A percentile compares a stretch with the other conserved stretches of the same genome.
phyloP scores from a whole-genome alignment of 768 basidiomycete genomes.

The Rhizopogon salebrosus region DNA sequence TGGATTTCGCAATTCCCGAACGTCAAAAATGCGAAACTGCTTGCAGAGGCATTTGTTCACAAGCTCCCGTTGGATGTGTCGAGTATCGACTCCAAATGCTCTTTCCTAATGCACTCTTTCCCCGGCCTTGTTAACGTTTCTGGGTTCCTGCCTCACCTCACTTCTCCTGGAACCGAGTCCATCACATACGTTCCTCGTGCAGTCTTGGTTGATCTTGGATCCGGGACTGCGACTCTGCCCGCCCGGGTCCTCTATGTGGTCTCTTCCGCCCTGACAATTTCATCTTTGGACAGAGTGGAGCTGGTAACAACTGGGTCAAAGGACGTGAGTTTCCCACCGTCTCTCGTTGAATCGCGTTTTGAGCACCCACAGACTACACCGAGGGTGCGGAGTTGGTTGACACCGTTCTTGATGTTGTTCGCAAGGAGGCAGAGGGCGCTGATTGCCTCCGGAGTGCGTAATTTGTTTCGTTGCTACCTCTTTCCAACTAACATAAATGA shows the following conservation, averaged over 20 bases:
- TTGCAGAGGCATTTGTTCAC: conserved; percentile 88
- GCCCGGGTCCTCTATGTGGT: conserved; percentile 82
- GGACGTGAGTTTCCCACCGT: conserved; percentile 65
- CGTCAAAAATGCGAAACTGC: conserved; percentile 96
- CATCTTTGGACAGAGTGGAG: conserved; percentile 96
- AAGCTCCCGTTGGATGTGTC: conserved; percentile 90
- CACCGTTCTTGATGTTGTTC: conserved; percentile 94
- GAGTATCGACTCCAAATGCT: conserved; percentile 88
- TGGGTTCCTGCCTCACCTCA: conserved; percentile 76
- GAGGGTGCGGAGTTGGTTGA: conserved; percentile 99
- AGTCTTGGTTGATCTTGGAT: conserved; percentile 95
- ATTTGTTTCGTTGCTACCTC: neutral
- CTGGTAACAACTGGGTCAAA: conserved; percentile 99
- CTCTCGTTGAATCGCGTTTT: neutral
- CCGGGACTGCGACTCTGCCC: conserved; percentile 92
- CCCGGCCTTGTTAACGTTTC: conserved; percentile 89
- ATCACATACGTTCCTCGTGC: conserved; percentile 99
- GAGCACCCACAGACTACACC: conserved; percentile 54
- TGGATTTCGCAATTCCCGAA: conserved; percentile 99
- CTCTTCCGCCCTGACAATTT: conserved; percentile 99
- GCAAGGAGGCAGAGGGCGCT: conserved; percentile 97
- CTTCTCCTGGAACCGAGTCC: conserved; percentile 32
- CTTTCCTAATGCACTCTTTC: conserved; percentile 84
- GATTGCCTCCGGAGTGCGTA: conserved; percentile 91
- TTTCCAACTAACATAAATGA: conserved; percentile 2